Base-by-base conservation (phyloP, 345 rosid species). In the Cardamine chenopodiifolia region DNA sequence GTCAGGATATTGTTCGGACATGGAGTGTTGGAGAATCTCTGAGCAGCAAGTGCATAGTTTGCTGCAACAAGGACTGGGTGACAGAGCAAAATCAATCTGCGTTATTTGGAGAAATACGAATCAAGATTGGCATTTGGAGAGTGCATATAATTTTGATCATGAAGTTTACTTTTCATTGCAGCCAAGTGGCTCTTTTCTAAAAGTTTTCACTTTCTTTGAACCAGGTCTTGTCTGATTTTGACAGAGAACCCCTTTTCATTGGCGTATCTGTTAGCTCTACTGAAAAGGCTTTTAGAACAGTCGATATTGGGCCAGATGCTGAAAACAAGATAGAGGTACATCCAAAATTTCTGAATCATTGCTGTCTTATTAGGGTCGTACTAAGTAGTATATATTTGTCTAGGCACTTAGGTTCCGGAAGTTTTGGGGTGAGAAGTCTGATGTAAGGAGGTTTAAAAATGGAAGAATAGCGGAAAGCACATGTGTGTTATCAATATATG, bases 381-480 rank as follows among this genome's bases (percentile, higher is more conserved):
- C 63, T 72, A 67, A 71, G 13, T 49, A 53, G 44, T 23, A 20
- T 56, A 13, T 68, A 17, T 62, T 81, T 22, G 68, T 26, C 47
- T 72, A 94, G 97, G 90, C 93, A 70, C 84, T 83, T 56, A 82
- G 62, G 65, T 94, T 85, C 85, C 83, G 89, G 31, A 86, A 83
- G 64, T 94, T 94, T 76, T 91, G 95, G 98, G 98, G 96, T 29
- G 89, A 85, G 59, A 94, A 86, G 80, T 88, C 98, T 47, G 98
- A 94, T 76, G 90, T 91, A 58, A 83, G 97, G 61, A 86, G 95
- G 85, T 91, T 91, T 80, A 89, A 88, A 79, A 97, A 94, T 88
- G 97, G 98, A 34, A 87, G 72, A 81, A 94, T 91, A 78, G 91
- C 96, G 7, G 97, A 94, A 89, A 91, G 98, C 84, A 85, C 90